Conservation (phyloP, 441 rosid genomes). For the Mallotus japonicus region DNA sequence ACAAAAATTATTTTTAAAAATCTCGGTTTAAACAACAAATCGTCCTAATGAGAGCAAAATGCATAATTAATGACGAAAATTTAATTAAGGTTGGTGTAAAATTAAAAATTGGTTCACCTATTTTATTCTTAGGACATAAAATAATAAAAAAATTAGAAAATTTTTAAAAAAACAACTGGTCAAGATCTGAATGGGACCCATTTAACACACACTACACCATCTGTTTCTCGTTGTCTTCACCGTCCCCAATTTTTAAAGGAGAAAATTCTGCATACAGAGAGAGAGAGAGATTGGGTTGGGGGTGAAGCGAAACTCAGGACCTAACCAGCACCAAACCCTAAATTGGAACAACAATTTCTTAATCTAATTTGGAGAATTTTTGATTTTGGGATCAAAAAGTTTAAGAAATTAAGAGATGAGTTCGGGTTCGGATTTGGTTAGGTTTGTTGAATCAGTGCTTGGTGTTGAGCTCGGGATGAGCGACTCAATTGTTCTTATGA, state of each 20-base stretch:
- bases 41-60: no score
- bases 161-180: neutral
- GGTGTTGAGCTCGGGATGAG: slow-evolving; percentile 45
- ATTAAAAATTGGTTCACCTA: no score
- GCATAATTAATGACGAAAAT: no score
- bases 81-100: no score
- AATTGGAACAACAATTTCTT: no score
- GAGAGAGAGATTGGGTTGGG: neutral
- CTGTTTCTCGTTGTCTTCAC: slow-evolving; percentile 14
- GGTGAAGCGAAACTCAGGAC: neutral
- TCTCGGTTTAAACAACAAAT: no score
- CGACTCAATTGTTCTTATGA: slow-evolving; percentile 45
- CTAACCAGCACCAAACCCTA: neutral
- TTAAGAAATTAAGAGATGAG: neutral
- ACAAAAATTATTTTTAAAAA: no score
- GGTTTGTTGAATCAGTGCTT: slow-evolving; percentile 54
- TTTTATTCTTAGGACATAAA: no score
- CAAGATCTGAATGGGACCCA: slow-evolving; percentile 21
- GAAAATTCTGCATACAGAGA: neutral
- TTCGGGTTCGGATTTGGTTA: slow-evolving; percentile 53
- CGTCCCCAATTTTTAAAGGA: slow-evolving; percentile 17
- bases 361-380: no score
- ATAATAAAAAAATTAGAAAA: no score
- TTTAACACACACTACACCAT: neutral
- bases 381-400: no score